phyloP scores from a whole-genome alignment of 1,284 basidiomycete species.

The Apiotrichum akiyoshidainum region DNA sequence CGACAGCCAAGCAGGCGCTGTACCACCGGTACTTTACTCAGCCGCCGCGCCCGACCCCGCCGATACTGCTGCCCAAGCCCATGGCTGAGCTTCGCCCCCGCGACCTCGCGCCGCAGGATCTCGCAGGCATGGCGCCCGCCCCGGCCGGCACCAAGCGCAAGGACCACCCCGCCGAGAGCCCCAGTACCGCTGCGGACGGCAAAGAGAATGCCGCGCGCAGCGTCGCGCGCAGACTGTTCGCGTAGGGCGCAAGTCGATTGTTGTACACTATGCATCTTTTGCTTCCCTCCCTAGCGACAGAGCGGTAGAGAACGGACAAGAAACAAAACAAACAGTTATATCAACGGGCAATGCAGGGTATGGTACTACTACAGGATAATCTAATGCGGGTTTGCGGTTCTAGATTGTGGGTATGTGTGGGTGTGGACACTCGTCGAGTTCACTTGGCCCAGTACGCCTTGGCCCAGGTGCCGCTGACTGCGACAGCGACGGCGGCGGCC shows the following conservation, averaged over 20 bases:
- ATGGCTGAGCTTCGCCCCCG: conserved; percentile 46
- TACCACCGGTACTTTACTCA: conserved; percentile 46
- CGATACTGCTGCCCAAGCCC: conserved; percentile 45
- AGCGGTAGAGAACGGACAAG: too few relatives aligned
- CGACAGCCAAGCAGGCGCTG: conserved; percentile 65
- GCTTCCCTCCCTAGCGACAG: too few relatives aligned
- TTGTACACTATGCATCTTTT: conserved; percentile 20
- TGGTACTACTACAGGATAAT: not conserved
- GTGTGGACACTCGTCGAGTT: too few relatives aligned
- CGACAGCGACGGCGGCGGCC: conserved; percentile 9
- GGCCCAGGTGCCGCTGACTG: conserved; percentile 14
- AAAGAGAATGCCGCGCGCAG: conserved; percentile 8
- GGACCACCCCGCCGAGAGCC: conserved; percentile 3
- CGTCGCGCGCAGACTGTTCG: conserved; percentile 20
- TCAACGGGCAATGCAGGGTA: conserved; percentile 10
- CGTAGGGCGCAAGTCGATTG: conserved; percentile 8
- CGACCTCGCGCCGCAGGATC: conserved; percentile 45
- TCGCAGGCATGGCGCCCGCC: not conserved
- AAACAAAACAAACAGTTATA: not conserved
- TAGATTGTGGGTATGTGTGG: too few relatives aligned
- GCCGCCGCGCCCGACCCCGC: conserved; percentile 43
- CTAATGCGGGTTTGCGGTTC: too few relatives aligned
- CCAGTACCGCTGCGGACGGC: not conserved
- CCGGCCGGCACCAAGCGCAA: conserved; percentile 14
- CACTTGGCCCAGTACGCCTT: conserved; percentile 11